Evolutionary conservation across 805 yeast species (phyloP), one percentile per base, ranked within the genome.

Genomic region (Candida krabiensis): DNA sequence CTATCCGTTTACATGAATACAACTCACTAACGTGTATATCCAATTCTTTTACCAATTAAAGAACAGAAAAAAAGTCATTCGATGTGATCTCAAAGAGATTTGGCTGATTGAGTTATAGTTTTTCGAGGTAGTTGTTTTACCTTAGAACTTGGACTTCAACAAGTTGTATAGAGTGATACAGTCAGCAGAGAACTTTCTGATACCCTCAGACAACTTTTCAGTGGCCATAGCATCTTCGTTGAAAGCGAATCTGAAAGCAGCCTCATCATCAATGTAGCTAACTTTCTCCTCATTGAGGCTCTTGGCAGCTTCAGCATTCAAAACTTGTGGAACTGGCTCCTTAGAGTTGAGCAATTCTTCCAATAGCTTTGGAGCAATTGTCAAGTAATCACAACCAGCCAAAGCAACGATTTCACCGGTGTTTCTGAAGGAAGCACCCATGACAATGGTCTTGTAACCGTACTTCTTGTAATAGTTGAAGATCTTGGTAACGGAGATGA

Each of bases 371-470:
- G 98, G 98, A 56, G 98, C 77, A 60, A 93, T 89, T 63, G 99
- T 93, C 71, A 93, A 77, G 80, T 73, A 89, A 68, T 93, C 99
- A 63, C 87, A 83, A 68, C 99, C 99, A 43, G 99, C 97, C 58
- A 93, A 77, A 56, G 95, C 96, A 70, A 83, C 84, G 71, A 93
- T 87, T 75, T 91, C 99, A 55, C 89, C 96, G 47, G 73, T 69
- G 77, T 90, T 93, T 82, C 99, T 91, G 89, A 93, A 91, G 44
- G 98, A 91, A 44, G 99, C 99, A 71, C 99, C 99, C 99, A 93
- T 93, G 63, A 93, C 98, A 64, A 93, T 90, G 67, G 99, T 93
- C 60, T 91, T 78, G 82, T 93, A 93, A 56, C 83, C 91, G 70
- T 69, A 87, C 75, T 91, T 91, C 83, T 93, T 93, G 86, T 93